Conservation (phyloP, 106 monocot genomes). For the Xerophyta viscosa region DNA sequence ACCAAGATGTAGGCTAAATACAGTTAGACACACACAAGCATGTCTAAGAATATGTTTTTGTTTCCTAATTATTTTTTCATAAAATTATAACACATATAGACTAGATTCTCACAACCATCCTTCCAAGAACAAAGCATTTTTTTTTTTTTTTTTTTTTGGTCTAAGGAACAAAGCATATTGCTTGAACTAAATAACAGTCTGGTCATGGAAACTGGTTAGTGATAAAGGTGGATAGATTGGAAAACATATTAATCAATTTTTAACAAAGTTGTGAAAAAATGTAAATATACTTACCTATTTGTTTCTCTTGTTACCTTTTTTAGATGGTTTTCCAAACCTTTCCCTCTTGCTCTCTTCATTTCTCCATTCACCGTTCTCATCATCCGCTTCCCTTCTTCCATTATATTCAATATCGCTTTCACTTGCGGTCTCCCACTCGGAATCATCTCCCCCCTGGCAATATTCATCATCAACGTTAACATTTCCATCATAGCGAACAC, state of each 20-base stretch:
- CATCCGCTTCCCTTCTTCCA: slow-evolving; percentile 22
- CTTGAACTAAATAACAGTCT: neutral
- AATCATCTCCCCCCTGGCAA: slow-evolving; percentile 74
- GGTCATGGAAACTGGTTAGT: no score
- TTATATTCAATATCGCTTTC: slow-evolving; percentile 70
- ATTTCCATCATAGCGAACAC: slow-evolving; percentile 38
- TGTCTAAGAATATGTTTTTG: no score
- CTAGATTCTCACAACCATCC: no score
- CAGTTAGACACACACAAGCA: no score
- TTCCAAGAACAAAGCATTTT: no score
- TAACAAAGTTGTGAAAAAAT: neutral
- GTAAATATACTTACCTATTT: neutral
- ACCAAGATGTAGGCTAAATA: no score
- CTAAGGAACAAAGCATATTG: neutral
- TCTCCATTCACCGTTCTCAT: slow-evolving; percentile 34
- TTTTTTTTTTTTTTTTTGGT: neutral
- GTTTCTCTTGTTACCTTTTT: slow-evolving; percentile 15
- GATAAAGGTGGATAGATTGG: no score
- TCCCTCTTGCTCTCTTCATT: slow-evolving; percentile 16
- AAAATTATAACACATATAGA: no score
- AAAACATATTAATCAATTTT: neutral
- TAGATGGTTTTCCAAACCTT: slow-evolving; percentile 24
- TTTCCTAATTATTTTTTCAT: no score
- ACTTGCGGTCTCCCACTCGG: slow-evolving; percentile 98
- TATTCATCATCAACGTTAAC: slow-evolving; percentile 31